Conservation (phyloP, 2,329 filamentous ascomycete genomes). For the Cladosporium sp. region DNA sequence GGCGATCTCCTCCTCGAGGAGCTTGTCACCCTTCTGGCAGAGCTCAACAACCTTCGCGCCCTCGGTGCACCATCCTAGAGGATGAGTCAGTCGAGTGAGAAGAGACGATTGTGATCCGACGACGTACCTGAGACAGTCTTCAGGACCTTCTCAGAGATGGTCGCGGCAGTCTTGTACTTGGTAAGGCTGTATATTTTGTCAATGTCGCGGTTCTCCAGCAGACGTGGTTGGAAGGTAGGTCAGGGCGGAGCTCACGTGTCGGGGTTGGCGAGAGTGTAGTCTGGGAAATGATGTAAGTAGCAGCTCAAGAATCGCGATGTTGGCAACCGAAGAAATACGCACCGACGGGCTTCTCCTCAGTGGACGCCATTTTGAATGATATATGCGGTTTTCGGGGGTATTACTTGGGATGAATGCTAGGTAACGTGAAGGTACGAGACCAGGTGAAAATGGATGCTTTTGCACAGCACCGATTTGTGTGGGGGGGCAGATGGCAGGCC, state of each 20-base stretch:
- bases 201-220: constrained; percentile 67
- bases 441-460: no score
- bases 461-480: no score
- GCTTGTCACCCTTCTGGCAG: constrained; percentile 92
- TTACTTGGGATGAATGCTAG: no score
- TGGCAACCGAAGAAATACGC: background rate
- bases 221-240: background rate
- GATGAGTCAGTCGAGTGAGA: constrained; percentile 5
- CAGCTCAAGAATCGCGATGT: background rate
- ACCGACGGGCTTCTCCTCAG: constrained; percentile 13
- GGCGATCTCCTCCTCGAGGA: constrained; percentile 85
- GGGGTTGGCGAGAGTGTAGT: constrained; percentile 36
- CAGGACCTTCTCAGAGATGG: constrained; percentile 94
- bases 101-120: constrained; percentile 6
- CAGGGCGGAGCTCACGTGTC: constrained; percentile 30
- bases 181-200: constrained; percentile 88
- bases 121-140: constrained; percentile 67
- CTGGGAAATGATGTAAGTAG: constrained; percentile 19
- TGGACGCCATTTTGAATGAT: constrained; percentile 10
- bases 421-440: no score
- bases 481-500: no score
- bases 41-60: constrained; percentile 91
- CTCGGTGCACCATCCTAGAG: constrained; percentile 63
- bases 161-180: constrained; percentile 96
- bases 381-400: background rate